Conservation (phyloP, 805 yeast species). For the Zygotorulaspora florentina region DNA sequence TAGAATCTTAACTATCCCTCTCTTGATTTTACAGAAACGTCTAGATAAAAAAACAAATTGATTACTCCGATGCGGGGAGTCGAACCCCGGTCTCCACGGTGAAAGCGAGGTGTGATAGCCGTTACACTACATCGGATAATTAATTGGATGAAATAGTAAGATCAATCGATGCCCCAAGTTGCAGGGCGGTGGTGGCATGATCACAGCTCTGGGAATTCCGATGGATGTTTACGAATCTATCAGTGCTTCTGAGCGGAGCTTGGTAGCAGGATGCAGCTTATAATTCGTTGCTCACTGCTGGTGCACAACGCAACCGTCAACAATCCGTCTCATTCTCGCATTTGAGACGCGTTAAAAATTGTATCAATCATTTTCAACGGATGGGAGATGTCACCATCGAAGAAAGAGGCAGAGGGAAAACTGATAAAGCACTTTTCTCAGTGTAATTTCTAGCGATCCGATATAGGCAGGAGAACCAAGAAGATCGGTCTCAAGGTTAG, state of each 20-base stretch:
- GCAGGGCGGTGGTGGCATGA: too few relatives aligned
- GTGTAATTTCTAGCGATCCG: not conserved
- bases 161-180: too few relatives aligned
- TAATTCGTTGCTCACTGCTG: too few relatives aligned
- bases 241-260: too few relatives aligned
- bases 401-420: not conserved
- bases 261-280: too few relatives aligned
- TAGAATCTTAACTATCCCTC: not conserved
- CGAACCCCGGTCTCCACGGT: conserved; percentile 38
- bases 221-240: too few relatives aligned
- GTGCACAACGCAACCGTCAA: too few relatives aligned
- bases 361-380: not conserved
- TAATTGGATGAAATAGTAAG: not conserved
- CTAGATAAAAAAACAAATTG: conserved; percentile 1
- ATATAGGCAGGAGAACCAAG: too few relatives aligned
- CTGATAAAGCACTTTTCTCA: not conserved
- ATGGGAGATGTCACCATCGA: not conserved
- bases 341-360: not conserved
- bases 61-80: conserved; percentile 34
- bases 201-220: too few relatives aligned
- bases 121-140: conserved; percentile 34
- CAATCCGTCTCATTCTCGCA: not conserved
- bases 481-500: too few relatives aligned
- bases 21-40: not conserved
- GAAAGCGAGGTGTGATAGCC: conserved; percentile 36